Conservation (phyloP, 345 rosid genomes). For the Leavenworthia alabamica region DNA sequence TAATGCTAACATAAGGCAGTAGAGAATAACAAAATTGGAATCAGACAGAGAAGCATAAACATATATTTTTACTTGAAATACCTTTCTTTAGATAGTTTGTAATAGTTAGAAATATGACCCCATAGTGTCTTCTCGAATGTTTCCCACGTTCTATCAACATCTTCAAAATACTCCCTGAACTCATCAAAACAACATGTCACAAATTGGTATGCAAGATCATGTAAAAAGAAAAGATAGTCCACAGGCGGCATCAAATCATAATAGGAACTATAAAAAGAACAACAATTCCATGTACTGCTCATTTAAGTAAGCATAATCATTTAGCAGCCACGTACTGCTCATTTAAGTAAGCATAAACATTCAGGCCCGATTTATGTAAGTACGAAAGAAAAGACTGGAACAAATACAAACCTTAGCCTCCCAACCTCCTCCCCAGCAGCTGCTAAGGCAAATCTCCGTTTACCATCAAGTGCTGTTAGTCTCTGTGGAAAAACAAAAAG, state of each 20-base stretch:
- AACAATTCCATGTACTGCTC: conserved; percentile 4
- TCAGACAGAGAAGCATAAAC: conserved; percentile 8
- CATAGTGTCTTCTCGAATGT: conserved; percentile 95
- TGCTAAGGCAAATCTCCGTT: conserved; percentile 95
- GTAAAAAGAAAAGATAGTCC: conserved; percentile 10
- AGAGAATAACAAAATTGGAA: neutral
- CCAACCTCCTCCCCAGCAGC: conserved; percentile 93
- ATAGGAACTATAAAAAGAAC: conserved; percentile 10
- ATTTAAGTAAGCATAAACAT: neutral
- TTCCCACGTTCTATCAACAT: conserved; percentile 94
- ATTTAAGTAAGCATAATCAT: conserved; percentile 5
- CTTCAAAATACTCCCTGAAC: conserved; percentile 94
- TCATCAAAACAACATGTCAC: conserved; percentile 16
- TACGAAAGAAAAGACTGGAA: conserved; percentile 8
- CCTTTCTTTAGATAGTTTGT: conserved; percentile 96
- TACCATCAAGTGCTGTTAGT: conserved; percentile 96
- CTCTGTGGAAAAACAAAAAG: conserved; percentile 42
- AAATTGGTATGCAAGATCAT: neutral
- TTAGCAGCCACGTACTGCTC: neutral
- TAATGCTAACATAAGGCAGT: neutral
- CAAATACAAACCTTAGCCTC: conserved; percentile 61
- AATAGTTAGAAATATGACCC: conserved; percentile 75
- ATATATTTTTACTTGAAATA: conserved; percentile 24
- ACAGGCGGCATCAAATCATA: conserved; percentile 7
- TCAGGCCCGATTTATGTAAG: neutral